A percentile compares a stretch with the other conserved stretches of the same genome.
Evolutionary conservation across 805 yeast genomes (phyloP).

Genomic region (Starmerella apicola): DNA sequence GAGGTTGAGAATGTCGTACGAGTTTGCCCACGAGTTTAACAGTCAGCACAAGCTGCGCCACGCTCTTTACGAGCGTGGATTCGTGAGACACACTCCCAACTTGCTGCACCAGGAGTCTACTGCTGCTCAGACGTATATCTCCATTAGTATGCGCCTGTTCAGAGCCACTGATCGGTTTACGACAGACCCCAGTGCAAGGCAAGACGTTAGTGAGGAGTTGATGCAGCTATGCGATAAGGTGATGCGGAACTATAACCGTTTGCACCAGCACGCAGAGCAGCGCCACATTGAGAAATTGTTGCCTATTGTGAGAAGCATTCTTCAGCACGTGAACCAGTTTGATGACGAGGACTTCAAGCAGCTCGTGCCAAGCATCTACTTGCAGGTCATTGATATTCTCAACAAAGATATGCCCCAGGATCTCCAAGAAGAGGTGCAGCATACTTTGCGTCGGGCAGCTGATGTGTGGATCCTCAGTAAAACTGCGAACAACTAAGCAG

Average conservation of each 20-base stretch:
- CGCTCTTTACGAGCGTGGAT: slow-evolving; percentile 82
- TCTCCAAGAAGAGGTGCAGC: slow-evolving; percentile 28
- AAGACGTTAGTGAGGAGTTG: slow-evolving; percentile 39
- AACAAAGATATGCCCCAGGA: slow-evolving; percentile 28
- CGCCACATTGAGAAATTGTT: slow-evolving; percentile 77
- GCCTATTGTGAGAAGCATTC: slow-evolving; percentile 81
- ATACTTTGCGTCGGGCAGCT: slow-evolving; percentile 36
- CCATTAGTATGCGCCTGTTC: slow-evolving; percentile 67
- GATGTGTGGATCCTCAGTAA: slow-evolving; percentile 23
- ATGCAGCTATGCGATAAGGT: slow-evolving; percentile 62
- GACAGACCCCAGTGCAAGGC: slow-evolving; percentile 36
- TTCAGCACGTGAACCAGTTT: slow-evolving; percentile 69
- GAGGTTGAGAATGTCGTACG: slow-evolving; percentile 55
- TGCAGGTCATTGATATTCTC: slow-evolving; percentile 24
- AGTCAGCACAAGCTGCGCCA: slow-evolving; percentile 78
- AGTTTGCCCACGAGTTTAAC: slow-evolving; percentile 77
- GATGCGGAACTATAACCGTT: slow-evolving; percentile 51
- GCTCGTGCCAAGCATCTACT: slow-evolving; percentile 16
- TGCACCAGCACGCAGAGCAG: slow-evolving; percentile 51
- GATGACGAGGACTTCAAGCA: slow-evolving; percentile 54
- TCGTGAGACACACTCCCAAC: slow-evolving; percentile 86
- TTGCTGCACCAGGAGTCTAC: slow-evolving; percentile 82
- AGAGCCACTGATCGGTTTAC: slow-evolving; percentile 43
- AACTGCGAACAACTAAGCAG: not conserved
- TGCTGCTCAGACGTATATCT: slow-evolving; percentile 75